phyloP scores from a whole-genome alignment of 2,329 filamentous ascomycete species.

The Fusarium tuaranense region DNA sequence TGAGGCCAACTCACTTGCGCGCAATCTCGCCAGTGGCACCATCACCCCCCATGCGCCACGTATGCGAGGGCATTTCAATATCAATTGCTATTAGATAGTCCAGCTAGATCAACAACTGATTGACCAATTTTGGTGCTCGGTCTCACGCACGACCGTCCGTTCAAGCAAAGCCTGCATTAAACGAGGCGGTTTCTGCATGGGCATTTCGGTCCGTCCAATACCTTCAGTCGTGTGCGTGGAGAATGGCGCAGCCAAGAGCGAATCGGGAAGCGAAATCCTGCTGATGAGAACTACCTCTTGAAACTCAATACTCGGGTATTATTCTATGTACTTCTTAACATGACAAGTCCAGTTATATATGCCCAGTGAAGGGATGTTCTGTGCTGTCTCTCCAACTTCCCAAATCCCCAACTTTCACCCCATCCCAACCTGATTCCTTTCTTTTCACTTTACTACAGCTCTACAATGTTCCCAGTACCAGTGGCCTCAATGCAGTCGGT shows the following conservation, averaged over 20 bases:
- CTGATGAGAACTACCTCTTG: background rate
- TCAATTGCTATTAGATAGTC: background rate
- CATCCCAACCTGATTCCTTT: background rate
- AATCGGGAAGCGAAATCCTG: background rate
- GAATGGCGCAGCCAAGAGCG: background rate
- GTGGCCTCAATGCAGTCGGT: background rate
- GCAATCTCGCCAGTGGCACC: background rate
- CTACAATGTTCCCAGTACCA: background rate
- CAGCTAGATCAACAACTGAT: background rate
- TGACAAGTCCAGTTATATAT: too few species aligned
- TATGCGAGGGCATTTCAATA: background rate
- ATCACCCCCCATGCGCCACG: background rate
- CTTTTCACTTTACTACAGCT: too few species aligned
- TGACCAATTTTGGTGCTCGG: background rate
- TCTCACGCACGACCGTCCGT: background rate
- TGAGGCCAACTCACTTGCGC: background rate
- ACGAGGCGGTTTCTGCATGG: background rate
- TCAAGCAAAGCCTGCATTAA: background rate
- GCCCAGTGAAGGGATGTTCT: too few species aligned
- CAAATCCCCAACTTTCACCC: background rate
- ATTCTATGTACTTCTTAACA: background rate
- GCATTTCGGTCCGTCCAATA: background rate
- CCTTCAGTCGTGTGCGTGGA: background rate
- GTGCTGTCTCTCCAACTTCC: background rate
- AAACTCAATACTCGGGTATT: background rate